Percentiles rank a stretch among this genome's conserved stretches.
Conservation (phyloP, 345 rosid genomes). For the Lagerstroemia speciosa region DNA sequence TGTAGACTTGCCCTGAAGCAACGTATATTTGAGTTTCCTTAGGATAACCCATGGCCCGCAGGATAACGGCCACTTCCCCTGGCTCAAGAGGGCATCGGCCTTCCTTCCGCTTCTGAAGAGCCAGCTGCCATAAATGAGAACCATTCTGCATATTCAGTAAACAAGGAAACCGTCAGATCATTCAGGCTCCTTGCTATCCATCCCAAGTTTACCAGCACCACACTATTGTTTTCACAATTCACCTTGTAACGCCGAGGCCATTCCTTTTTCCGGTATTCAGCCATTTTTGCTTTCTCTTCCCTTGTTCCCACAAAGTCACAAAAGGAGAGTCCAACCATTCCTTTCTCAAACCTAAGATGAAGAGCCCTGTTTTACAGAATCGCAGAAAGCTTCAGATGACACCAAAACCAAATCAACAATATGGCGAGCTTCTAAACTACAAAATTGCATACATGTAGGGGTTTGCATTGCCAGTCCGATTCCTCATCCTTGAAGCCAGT, state of each 20-base stretch:
- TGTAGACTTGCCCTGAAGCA: conserved; percentile 98
- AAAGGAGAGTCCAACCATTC: conserved; percentile 97
- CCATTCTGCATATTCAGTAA: conserved; percentile 55
- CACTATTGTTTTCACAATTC: conserved; percentile 9
- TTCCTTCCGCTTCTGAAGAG: conserved; percentile 95
- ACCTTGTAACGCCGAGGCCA: conserved; percentile 99
- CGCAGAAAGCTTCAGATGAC: conserved; percentile 5
- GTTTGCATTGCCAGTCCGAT: conserved; percentile 78
- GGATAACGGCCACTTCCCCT: conserved; percentile 96
- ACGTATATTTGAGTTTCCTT: conserved; percentile 98
- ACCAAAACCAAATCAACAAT: conserved; percentile 7
- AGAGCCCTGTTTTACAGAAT: conserved; percentile 67
- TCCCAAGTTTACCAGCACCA: background rate
- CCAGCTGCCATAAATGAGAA: conserved; percentile 93
- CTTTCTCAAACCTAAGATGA: conserved; percentile 99
- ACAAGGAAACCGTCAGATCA: background rate
- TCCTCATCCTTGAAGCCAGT: conserved; percentile 87
- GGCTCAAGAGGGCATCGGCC: conserved; percentile 99
- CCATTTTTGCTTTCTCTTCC: conserved; percentile 95
- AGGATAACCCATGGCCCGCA: conserved; percentile 97
- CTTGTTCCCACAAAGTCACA: conserved; percentile 98
- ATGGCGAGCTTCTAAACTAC: conserved; percentile 11
- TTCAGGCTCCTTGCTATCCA: background rate
- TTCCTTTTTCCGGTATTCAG: conserved; percentile 91
- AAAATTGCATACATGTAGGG: conserved; percentile 69